Percentiles rank a stretch among this genome's conserved stretches.
Conservation (phyloP, 140 eudicot species). For the Ambrosia hybrid region DNA sequence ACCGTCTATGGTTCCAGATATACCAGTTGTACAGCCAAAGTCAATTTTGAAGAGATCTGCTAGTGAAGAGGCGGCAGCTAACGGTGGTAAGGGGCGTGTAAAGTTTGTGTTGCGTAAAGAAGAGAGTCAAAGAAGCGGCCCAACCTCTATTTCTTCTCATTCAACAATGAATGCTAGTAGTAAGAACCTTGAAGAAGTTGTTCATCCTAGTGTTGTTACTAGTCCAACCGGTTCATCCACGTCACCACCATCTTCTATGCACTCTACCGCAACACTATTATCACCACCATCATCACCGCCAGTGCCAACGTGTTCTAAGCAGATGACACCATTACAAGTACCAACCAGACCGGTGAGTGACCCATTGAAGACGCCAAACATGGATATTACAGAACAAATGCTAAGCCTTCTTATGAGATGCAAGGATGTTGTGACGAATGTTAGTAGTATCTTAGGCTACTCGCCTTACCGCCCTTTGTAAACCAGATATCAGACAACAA, state of each 20-base stretch:
- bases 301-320: neutral
- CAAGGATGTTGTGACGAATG: constrained; percentile 62
- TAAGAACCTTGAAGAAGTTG: constrained; percentile 62
- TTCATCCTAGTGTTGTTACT: constrained; percentile 27
- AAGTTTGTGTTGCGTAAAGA: constrained; percentile 74
- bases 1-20: neutral
- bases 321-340: neutral
- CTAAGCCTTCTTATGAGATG: constrained; percentile 56
- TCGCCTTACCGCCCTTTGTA: constrained; percentile 76
- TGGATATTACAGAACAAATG: constrained; percentile 67
- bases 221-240: constrained; percentile 31
- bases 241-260: constrained; percentile 29
- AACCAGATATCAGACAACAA: neutral
- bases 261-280: constrained; percentile 22
- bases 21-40: constrained; percentile 53
- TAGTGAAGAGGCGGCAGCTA: constrained; percentile 59
- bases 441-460: constrained; percentile 58
- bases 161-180: constrained; percentile 62
- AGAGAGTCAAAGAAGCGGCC: constrained; percentile 52
- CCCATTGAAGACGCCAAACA: constrained; percentile 16
- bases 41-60: constrained; percentile 65
- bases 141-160: constrained; percentile 46
- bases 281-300: constrained; percentile 1
- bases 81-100: constrained; percentile 60
- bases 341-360: constrained; percentile 22